A percentile compares a stretch with the other conserved stretches of the same genome.
These are phyloP conservation scores for Kodamaea fukazawae DNA, from an alignment of 805 yeast species.

Conservation along the genomic window DNA sequence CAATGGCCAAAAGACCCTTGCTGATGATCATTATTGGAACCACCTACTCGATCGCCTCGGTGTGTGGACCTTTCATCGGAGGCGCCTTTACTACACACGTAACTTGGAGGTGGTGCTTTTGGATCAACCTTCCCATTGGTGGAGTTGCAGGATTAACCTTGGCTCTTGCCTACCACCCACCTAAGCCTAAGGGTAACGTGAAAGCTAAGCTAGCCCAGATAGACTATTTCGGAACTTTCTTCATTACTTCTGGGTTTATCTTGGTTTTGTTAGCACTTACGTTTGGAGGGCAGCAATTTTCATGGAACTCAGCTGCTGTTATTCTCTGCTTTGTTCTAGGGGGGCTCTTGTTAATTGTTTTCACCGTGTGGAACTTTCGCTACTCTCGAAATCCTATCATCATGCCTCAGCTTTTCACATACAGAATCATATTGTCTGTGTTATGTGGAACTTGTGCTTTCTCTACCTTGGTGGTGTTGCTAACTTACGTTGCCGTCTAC, in stretches of 20 bases:
- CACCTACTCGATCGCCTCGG: slow-evolving; percentile 49
- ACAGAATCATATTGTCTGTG: slow-evolving; percentile 28
- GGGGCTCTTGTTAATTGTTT: slow-evolving; percentile 31
- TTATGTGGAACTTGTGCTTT: slow-evolving; percentile 36
- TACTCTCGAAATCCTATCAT: slow-evolving; percentile 46
- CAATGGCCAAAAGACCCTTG: slow-evolving; percentile 37
- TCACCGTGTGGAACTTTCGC: slow-evolving; percentile 40
- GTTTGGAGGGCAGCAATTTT: slow-evolving; percentile 50
- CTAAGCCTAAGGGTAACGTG: slow-evolving; percentile 37
- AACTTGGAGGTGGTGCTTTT: slow-evolving; percentile 76
- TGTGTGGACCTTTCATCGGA: slow-evolving; percentile 62
- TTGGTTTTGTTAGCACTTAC: slow-evolving; percentile 48
- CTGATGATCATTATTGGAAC: slow-evolving; percentile 38
- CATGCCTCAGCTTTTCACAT: slow-evolving; percentile 37
- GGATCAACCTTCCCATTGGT: slow-evolving; percentile 66
- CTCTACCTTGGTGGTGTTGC: slow-evolving; percentile 36
- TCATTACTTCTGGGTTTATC: slow-evolving; percentile 43
- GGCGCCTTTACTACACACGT: slow-evolving; percentile 59
- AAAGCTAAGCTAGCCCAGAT: slow-evolving; percentile 38
- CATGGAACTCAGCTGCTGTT: slow-evolving; percentile 57
- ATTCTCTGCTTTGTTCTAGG: slow-evolving; percentile 49
- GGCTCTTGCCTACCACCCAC: slow-evolving; percentile 44
- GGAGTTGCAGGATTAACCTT: slow-evolving; percentile 45
- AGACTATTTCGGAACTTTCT: slow-evolving; percentile 50
- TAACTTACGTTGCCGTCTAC: slow-evolving; percentile 34